Base-by-base conservation (phyloP, 306 rosid genomes). In the Cucumis melo region DNA sequence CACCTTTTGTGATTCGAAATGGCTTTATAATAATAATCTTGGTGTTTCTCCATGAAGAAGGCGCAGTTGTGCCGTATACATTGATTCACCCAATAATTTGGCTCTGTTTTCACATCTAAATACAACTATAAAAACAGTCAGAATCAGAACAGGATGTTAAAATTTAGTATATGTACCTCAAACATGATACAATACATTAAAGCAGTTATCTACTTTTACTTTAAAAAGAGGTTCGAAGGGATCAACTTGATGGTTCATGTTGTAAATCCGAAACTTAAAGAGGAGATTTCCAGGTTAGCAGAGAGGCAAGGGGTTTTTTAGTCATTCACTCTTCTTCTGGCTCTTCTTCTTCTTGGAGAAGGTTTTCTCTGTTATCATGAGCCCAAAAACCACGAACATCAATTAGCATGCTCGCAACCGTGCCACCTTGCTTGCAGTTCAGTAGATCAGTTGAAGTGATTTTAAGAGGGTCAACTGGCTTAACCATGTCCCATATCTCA, bases 381-480 rank as follows among this genome's bases (percentile, higher is more conserved):
- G 99, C 99, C 99, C 99, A 95, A 80, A 95, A 95, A 77, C 98
- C 99, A 10, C 97, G 99, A 82, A 95, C 98, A 48, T 95, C 99
- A 34, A 95, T 92, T 36, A 95, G 93, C 98, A 95, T 92, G 84
- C 99, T 92, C 54, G 98, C 99, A 4, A 95, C 97, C 20, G 99
- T 95, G n/a, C 99, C 99, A 5, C 99, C 99, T 79, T 95, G 99
- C 81, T 95, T 95, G 92, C 99, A 95, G 71, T 75, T 78, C 67
- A 95, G 88, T 50, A 95, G 84, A 85, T 95, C 99, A 1, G 88
- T 84, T 84, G 85, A 85, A 39, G 99, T 89, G 41, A 95, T 88
- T 83, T 80, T 81, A 10, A 94, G 88, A 8, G 91, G 90, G 80
- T 94, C 96, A 2, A 41, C 88, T 20, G 99, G 97, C 90, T 94